Percentiles rank a stretch among this genome's conserved stretches.
These are phyloP conservation scores for Agrocybe pediades DNA, from an alignment of 768 basidiomycete genomes.

Conservation along the genomic window DNA sequence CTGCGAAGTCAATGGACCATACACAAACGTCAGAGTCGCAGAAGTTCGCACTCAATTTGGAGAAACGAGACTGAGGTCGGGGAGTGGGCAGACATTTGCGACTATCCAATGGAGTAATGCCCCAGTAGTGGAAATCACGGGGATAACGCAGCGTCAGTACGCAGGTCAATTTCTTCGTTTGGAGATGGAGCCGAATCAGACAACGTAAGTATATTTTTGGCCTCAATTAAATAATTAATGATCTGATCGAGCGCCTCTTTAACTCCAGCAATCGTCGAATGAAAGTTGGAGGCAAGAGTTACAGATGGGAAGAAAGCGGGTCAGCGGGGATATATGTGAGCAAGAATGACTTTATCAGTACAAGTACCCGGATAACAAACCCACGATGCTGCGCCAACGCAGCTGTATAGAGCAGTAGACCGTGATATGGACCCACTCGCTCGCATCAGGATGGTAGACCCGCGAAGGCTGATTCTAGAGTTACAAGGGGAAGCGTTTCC, in stretches of 20 bases:
- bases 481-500: background rate
- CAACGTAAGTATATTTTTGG: no score
- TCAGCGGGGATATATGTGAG: background rate
- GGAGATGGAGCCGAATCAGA: background rate
- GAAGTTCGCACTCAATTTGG: slow-evolving; percentile 27
- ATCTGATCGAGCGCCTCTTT: background rate
- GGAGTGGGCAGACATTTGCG: slow-evolving; percentile 7
- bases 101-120: background rate
- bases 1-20: no score
- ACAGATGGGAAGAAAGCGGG: background rate
- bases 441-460: background rate
- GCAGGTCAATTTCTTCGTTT: background rate
- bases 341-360: background rate
- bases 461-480: background rate
- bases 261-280: background rate
- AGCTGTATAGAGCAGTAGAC: background rate
- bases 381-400: no score
- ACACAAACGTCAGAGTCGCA: slow-evolving; percentile 39
- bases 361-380: background rate
- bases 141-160: background rate
- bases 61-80: slow-evolving; percentile 13
- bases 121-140: background rate
- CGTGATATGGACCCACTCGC: background rate
- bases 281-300: background rate
- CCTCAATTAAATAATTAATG: no score